These are phyloP conservation scores for Cymbopogon citratus DNA, from an alignment of 176 grass and related monocot species.

Conservation along the genomic window DNA sequence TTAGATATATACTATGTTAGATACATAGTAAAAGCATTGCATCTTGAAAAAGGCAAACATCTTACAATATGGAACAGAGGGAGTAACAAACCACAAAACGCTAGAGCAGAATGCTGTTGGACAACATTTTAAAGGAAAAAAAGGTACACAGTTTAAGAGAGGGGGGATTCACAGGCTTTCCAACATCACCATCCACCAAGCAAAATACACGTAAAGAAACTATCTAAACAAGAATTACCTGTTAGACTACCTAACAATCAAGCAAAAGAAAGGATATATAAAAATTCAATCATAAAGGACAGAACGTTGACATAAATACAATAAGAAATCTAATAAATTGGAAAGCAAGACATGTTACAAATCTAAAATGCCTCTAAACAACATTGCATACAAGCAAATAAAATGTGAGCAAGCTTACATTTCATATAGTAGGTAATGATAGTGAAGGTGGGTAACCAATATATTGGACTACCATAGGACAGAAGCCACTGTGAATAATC, in stretches of 20 bases:
- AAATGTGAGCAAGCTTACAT: not conserved
- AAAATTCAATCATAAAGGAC: not conserved
- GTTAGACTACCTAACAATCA: not conserved
- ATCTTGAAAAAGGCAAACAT: too few relatives aligned
- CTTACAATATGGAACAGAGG: too few relatives aligned
- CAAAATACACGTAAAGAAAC: not conserved
- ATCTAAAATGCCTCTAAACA: not conserved
- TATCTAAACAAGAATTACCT: not conserved
- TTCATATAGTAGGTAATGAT: constrained; percentile 19
- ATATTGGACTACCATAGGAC: not conserved
- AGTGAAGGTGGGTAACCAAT: constrained; percentile 16
- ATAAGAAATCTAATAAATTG: not conserved
- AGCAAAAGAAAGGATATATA: not conserved
- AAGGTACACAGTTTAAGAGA: not conserved
- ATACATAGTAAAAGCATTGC: too few relatives aligned
- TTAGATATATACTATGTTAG: too few relatives aligned
- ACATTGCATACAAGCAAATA: not conserved
- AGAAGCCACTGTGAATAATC: not conserved
- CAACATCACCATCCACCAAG: not conserved
- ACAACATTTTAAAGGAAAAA: not conserved
- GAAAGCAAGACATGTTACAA: not conserved
- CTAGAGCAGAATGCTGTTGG: too few relatives aligned
- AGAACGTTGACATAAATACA: not conserved
- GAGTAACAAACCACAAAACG: too few relatives aligned
- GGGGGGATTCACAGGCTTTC: not conserved